These are phyloP conservation scores for Wickerhamiella occidentalis DNA, from an alignment of 805 yeast genomes.

Conservation along the genomic window DNA sequence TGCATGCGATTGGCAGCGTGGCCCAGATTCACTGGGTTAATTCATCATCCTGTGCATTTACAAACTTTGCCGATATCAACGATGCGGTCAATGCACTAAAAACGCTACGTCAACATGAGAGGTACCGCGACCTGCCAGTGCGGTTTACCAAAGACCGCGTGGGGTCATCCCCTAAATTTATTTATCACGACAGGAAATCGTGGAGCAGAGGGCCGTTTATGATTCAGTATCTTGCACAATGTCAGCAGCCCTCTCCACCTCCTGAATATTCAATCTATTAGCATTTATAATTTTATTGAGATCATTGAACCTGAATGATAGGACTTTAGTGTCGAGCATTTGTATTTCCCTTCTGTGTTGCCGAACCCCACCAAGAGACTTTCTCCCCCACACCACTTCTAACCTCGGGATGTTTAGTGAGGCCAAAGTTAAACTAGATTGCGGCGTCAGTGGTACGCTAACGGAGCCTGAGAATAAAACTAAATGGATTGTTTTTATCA, in stretches of 20 bases:
- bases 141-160: conserved; percentile 93
- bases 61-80: conserved; percentile 81
- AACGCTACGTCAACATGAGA: conserved; percentile 66
- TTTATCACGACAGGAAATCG: neutral
- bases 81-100: conserved; percentile 88
- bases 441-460: conserved; percentile 7
- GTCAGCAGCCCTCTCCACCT: neutral
- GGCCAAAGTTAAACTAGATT: neutral
- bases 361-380: neutral
- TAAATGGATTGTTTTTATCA: conserved; percentile 38
- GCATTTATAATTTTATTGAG: neutral
- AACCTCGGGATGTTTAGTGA: conserved; percentile 6
- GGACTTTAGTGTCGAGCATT: too few species aligned
- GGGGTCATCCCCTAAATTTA: conserved; percentile 61
- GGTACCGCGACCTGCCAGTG: conserved; percentile 53
- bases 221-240: conserved; percentile 10
- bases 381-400: neutral
- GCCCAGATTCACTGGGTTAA: conserved; percentile 85
- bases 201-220: conserved; percentile 7
- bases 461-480: neutral
- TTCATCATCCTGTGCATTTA: conserved; percentile 79
- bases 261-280: conserved; percentile 3
- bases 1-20: conserved; percentile 78
- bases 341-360: too few species aligned
- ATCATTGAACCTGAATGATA: too few species aligned